Percentiles rank a stretch among this genome's conserved stretches.
Evolutionary conservation across 495 filamentous ascomycete species (phyloP).

Genomic region (Aspergillus bridgeri): DNA sequence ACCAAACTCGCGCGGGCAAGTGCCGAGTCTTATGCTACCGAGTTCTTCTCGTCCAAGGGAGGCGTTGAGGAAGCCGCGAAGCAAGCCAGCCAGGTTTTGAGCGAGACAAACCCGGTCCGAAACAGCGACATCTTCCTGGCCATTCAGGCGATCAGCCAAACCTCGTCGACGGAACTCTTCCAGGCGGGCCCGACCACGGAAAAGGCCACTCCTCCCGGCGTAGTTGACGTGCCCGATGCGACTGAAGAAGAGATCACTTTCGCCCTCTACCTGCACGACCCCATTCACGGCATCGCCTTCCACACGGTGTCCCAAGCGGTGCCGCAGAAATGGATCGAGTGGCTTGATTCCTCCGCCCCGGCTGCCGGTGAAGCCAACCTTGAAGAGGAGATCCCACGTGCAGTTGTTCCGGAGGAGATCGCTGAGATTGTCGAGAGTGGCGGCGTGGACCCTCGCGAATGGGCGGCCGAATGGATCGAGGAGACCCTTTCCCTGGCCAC

Average conservation of each 20-base stretch:
- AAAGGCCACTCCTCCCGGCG: slow-evolving; percentile 50
- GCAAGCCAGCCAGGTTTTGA: slow-evolving; percentile 67
- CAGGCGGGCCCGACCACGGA: slow-evolving; percentile 51
- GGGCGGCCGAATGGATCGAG: slow-evolving; percentile 97
- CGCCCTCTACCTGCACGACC: slow-evolving; percentile 89
- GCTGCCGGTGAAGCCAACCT: slow-evolving; percentile 37
- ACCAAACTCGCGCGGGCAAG: slow-evolving; percentile 84
- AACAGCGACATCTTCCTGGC: slow-evolving; percentile 93
- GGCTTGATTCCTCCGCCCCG: slow-evolving; percentile 77
- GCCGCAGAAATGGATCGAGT: slow-evolving; percentile 83
- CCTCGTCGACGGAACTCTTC: slow-evolving; percentile 63
- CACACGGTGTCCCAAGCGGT: slow-evolving; percentile 76
- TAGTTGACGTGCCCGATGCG: slow-evolving; percentile 47
- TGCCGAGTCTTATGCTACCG: slow-evolving; percentile 80
- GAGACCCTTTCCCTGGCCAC: slow-evolving; percentile 76
- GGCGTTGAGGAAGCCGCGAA: slow-evolving; percentile 78
- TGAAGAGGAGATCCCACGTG: slow-evolving; percentile 35
- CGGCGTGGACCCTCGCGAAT: slow-evolving; percentile 91
- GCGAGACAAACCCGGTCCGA: slow-evolving; percentile 82
- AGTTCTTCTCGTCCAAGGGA: slow-evolving; percentile 73
- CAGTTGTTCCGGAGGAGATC: slow-evolving; percentile 74
- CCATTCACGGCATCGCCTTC: slow-evolving; percentile 87
- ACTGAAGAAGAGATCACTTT: slow-evolving; percentile 66
- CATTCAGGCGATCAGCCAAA: slow-evolving; percentile 77
- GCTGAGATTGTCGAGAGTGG: slow-evolving; percentile 81